Base-by-base conservation (phyloP, 805 yeast species). In the Lipomyces anomalus region DNA sequence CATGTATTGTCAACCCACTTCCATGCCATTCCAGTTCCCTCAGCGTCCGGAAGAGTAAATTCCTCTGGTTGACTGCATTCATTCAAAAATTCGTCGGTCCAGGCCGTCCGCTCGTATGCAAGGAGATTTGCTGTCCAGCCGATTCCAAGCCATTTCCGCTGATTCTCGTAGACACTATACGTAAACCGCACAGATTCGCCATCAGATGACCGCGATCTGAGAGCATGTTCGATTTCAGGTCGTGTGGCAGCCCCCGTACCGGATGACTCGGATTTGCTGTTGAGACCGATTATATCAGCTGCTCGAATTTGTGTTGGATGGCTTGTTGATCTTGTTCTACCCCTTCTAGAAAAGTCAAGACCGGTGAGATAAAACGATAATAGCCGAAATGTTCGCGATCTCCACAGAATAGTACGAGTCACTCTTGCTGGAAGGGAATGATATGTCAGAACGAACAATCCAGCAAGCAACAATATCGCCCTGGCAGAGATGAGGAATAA, bases 51-150 rank as follows among this genome's bases (percentile, higher is more conserved):
- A 46, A 90, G 69, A 61, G 80, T 78, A 65, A 90, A 90, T 17
- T 73, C 67, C 4, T 83, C 92, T 17, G 89, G 81, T 6, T 88
- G 71, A 4, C 83, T 78, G 1, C 86, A 76, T 61, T 88, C 95
- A 64, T 89, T 90, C 52, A 88, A 70, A 60, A 88, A 89, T 63
- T 89, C 97, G 62, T 90, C 98, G 0, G 97, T 89, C 97, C 97
- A 90, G 3, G 97, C 82, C 0, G 95, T 81, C 61, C 98, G 76
- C 67, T 90, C 98, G 61, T 90, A 90, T 40, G 94, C 82, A 51
- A 92, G 72, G 61, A 92, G 72, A 60, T 88, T 88, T 13, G 94
- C 73, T 0, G 97, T 90, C 98, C 98, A 90, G 9, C 98, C 98
- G 57, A 90, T 85, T 11, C 97, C 97, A 33, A 90, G 72, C 98